Base-by-base conservation (phyloP, 2,329 filamentous ascomycete genomes). In the Biscogniauxia mediterranea region DNA sequence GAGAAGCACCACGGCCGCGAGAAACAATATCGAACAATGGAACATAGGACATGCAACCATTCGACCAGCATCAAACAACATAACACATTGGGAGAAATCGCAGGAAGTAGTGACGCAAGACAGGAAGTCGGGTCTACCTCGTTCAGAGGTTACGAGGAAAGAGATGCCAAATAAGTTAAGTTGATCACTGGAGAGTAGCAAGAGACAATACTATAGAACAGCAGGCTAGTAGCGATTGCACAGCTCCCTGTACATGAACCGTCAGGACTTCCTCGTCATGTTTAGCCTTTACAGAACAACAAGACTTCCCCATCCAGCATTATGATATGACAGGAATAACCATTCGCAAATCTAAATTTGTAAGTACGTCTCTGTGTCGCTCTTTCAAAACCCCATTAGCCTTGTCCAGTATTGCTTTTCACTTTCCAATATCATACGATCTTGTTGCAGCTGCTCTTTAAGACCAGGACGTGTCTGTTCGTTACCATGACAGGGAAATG, bases 361-460 rank as follows among this genome's bases (percentile, higher is more conserved):
- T n/a, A 23, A 55, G 54, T 55, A 23, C 17, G 19, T 9, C 32
- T 7, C 20, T 5, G 6, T 56, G 9, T 23, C 5, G 28, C 19
- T 23, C 38, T 51, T 26, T 56, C 19, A 64, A 56, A 62, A 58
- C 2, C 58, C 62, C 58, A 64, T 60, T 57, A 65, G 59, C 55
- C 54, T 60, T 4, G 54, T 60, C 63, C 63, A 65, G 2, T 58
- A 3, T 19, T 57, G 52, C 38, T 57, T 60, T 59, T 63, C 63
- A 21, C n/a, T 60, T 26, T 61, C 23, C 54, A 65, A 46, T 23
- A 63, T 9, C 11, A 13, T 23, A n/a, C 57, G 59, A 20, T 65
- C 63, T 2, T 23, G 55, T 5, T 55, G 26, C 0, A 63, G 55
- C 15, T 52, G 32, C 28, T 61, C 32, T 4, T 21, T 19, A 2